A percentile compares a stretch with the other conserved stretches of the same genome.
Conservation (phyloP, 805 yeast species). For the Ogataea nonfermentans region DNA sequence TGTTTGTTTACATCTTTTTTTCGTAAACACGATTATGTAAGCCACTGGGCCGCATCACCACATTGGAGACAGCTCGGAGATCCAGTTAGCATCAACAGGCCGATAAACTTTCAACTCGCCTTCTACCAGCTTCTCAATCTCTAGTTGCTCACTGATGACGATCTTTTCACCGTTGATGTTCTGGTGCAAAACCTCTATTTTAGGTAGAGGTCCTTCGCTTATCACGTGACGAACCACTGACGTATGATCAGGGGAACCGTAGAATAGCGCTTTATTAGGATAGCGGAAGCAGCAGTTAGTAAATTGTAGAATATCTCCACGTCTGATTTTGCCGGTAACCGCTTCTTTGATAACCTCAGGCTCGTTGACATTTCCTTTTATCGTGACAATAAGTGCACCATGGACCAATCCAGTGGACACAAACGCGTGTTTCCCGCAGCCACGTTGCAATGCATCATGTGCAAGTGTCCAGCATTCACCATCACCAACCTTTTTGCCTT, state of each 20-base stretch:
- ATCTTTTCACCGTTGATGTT: conserved; percentile 43
- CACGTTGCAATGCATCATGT: conserved; percentile 48
- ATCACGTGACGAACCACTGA: conserved; percentile 36
- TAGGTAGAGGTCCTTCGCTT: conserved; percentile 24
- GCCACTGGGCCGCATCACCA: conserved; percentile 20
- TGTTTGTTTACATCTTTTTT: conserved; percentile 8
- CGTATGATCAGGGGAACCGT: conserved; percentile 58
- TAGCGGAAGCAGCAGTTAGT: conserved; percentile 40
- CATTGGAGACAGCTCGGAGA: conserved; percentile 29
- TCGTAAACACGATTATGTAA: neutral
- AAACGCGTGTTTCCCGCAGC: conserved; percentile 59
- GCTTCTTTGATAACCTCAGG: conserved; percentile 22
- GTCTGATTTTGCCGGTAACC: conserved; percentile 41
- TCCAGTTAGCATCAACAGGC: conserved; percentile 49
- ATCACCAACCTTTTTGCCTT: conserved; percentile 48
- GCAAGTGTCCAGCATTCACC: conserved; percentile 68
- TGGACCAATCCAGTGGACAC: conserved; percentile 46
- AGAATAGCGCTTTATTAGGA: conserved; percentile 34
- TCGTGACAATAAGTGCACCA: conserved; percentile 38
- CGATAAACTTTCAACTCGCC: conserved; percentile 48
- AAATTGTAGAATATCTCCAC: conserved; percentile 59
- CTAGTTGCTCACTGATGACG: conserved; percentile 41
- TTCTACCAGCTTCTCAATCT: conserved; percentile 36
- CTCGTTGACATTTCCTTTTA: conserved; percentile 17
- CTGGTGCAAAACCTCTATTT: conserved; percentile 45